phyloP scores from a whole-genome alignment of 2,329 filamentous ascomycete genomes.

The Elsinoe perseae region DNA sequence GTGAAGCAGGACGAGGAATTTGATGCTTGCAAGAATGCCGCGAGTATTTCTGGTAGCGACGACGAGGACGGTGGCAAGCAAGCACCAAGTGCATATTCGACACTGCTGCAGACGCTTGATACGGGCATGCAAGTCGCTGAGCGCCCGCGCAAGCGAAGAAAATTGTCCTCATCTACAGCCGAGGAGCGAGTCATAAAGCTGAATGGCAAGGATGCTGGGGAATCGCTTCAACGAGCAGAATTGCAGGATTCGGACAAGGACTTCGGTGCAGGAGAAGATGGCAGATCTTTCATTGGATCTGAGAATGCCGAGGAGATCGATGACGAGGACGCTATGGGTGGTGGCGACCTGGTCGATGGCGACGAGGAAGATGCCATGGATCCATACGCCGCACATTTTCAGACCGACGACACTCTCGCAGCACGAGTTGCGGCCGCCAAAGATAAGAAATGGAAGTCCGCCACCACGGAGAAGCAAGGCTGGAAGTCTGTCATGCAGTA shows the following conservation, averaged over 20 bases:
- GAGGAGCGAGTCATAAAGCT: background rate
- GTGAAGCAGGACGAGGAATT: slow-evolving; percentile 2
- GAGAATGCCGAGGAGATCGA: slow-evolving; percentile 39
- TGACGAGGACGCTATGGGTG: slow-evolving; percentile 47
- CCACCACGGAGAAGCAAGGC: slow-evolving; percentile 20
- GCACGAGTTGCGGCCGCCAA: slow-evolving; percentile 42
- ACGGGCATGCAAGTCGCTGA: background rate
- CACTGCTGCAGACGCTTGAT: slow-evolving; percentile 6
- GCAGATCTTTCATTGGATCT: slow-evolving; percentile 35
- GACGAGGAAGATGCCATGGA: slow-evolving; percentile 40
- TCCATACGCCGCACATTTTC: slow-evolving; percentile 76
- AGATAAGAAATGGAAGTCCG: slow-evolving; percentile 41
- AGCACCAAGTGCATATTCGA: background rate
- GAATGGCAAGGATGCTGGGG: slow-evolving; percentile 20
- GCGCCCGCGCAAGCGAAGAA: slow-evolving; percentile 6
- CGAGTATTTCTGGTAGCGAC: background rate
- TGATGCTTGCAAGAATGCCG: background rate
- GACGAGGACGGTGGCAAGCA: slow-evolving; percentile 7
- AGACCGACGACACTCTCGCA: slow-evolving; percentile 54
- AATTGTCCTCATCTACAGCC: slow-evolving; percentile 17
- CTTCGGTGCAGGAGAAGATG: slow-evolving; percentile 29
- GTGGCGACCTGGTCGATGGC: slow-evolving; percentile 21
- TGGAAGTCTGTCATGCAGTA: slow-evolving; percentile 17
- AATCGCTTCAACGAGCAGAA: slow-evolving; percentile 14
- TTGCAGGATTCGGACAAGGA: slow-evolving; percentile 28